Conservation (phyloP, 192 early-diverging fungal species). For the Pilobolus umbonatus region DNA sequence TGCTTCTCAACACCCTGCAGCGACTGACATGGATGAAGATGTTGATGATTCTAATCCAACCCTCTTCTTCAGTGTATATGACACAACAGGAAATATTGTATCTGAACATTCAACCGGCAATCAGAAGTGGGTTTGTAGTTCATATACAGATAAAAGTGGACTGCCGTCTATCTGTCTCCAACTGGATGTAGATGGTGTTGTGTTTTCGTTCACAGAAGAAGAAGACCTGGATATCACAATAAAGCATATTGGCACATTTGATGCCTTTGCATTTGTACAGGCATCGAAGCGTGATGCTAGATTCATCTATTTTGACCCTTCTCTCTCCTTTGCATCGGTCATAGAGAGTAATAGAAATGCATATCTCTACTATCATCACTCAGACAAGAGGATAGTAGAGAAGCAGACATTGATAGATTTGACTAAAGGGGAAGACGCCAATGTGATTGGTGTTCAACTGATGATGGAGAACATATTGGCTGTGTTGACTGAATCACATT, state of each 20-base stretch:
- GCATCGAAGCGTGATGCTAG: conserved; percentile 70
- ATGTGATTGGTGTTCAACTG: conserved; percentile 48
- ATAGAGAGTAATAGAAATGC: conserved; percentile 48
- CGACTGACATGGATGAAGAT: conserved; percentile 40
- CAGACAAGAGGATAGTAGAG: conserved; percentile 29
- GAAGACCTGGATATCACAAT: conserved; percentile 15
- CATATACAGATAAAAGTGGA: conserved; percentile 23
- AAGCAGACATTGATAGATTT: conserved; percentile 45
- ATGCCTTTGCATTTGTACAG: conserved; percentile 69
- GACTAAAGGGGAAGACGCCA: conserved; percentile 32
- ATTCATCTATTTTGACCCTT: conserved; percentile 55
- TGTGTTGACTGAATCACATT: conserved; percentile 32
- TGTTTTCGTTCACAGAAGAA: conserved; percentile 46
- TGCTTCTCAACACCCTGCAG: conserved; percentile 32
- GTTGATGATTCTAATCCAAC: conserved; percentile 44
- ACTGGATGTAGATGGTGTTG: conserved; percentile 66
- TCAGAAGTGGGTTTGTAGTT: conserved; percentile 58
- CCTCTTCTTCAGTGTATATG: conserved; percentile 39
- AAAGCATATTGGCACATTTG: conserved; percentile 54
- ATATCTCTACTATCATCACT: conserved; percentile 44
- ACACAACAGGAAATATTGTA: conserved; percentile 31
- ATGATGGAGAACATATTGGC: conserved; percentile 35
- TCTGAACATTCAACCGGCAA: conserved; percentile 43
- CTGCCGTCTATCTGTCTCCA: conserved; percentile 57
- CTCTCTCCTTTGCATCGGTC: conserved; percentile 38